Conservation (phyloP, 1,139 yeast genomes). For the Wickerhamomyces sp. region DNA sequence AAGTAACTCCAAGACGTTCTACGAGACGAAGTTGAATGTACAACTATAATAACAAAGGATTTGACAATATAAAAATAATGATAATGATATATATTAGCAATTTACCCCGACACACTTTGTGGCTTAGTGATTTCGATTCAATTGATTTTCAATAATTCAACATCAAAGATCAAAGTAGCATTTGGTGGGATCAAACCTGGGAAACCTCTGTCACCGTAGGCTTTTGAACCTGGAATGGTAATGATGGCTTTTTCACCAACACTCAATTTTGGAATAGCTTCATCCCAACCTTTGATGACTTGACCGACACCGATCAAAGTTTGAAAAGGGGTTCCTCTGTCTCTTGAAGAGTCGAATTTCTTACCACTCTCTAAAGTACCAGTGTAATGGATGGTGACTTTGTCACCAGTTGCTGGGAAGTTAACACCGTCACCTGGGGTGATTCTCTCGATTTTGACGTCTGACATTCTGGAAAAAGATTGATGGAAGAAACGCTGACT, state of each 20-base stretch:
- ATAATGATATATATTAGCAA: not conserved
- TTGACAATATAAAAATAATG: slow-evolving; percentile 3
- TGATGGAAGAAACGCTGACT: slow-evolving; percentile 14
- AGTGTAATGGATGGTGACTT: slow-evolving; percentile 88
- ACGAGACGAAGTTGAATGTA: slow-evolving; percentile 1
- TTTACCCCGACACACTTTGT: not conserved
- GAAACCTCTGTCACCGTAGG: slow-evolving; percentile 91
- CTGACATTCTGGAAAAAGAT: slow-evolving; percentile 21
- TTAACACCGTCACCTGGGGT: slow-evolving; percentile 70
- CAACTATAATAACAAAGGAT: slow-evolving; percentile 1
- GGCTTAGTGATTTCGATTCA: slow-evolving; percentile 26
- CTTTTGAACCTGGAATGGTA: slow-evolving; percentile 90
- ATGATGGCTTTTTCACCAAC: slow-evolving; percentile 89
- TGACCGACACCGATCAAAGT: slow-evolving; percentile 93
- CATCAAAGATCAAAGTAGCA: slow-evolving; percentile 90
- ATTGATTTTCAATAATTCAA: slow-evolving; percentile 81
- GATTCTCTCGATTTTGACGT: slow-evolving; percentile 37
- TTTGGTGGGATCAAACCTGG: slow-evolving; percentile 96
- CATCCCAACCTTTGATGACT: slow-evolving; percentile 96
- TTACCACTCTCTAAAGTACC: slow-evolving; percentile 93
- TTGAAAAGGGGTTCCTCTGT: slow-evolving; percentile 92
- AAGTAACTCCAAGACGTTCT: not conserved
- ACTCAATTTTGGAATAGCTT: slow-evolving; percentile 81
- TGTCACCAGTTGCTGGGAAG: slow-evolving; percentile 82
- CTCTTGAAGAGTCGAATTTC: slow-evolving; percentile 91